Evolutionary conservation across 2,329 filamentous ascomycete genomes (phyloP).

Genomic region (Xylaria sp.): DNA sequence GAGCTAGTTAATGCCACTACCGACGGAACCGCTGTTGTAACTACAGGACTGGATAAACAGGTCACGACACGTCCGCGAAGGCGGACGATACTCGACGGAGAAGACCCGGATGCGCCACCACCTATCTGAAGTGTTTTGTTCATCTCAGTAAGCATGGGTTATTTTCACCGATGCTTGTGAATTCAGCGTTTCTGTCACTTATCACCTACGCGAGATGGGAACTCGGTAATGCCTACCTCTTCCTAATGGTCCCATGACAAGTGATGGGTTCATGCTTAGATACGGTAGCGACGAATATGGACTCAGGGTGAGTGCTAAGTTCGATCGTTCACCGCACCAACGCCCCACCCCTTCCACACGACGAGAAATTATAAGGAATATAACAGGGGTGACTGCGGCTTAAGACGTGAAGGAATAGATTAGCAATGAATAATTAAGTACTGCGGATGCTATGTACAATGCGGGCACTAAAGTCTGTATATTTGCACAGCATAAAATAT

Average conservation of each 20-base stretch:
- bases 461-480: slow-evolving; percentile 18
- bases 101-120: slow-evolving; percentile 40
- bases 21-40: slow-evolving; percentile 31
- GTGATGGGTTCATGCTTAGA: background rate
- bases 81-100: slow-evolving; percentile 42
- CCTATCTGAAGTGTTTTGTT: slow-evolving; percentile 36
- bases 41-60: slow-evolving; percentile 41
- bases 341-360: background rate
- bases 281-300: background rate
- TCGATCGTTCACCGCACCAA: background rate
- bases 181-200: background rate
- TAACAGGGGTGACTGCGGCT: background rate
- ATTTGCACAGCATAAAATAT: slow-evolving; percentile 14
- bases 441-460: slow-evolving; percentile 22
- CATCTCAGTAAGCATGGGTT: slow-evolving; percentile 25
- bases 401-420: slow-evolving; percentile 5
- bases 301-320: background rate
- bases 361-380: background rate
- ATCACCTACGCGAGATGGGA: slow-evolving; percentile 2
- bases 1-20: slow-evolving; percentile 38
- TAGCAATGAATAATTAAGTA: slow-evolving; percentile 24
- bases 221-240: background rate
- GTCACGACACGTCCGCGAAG: slow-evolving; percentile 35
- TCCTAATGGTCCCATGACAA: background rate
- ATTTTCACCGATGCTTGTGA: background rate